Base-by-base conservation (phyloP, 2,329 filamentous ascomycete species). In the Diaporthe australafricana region DNA sequence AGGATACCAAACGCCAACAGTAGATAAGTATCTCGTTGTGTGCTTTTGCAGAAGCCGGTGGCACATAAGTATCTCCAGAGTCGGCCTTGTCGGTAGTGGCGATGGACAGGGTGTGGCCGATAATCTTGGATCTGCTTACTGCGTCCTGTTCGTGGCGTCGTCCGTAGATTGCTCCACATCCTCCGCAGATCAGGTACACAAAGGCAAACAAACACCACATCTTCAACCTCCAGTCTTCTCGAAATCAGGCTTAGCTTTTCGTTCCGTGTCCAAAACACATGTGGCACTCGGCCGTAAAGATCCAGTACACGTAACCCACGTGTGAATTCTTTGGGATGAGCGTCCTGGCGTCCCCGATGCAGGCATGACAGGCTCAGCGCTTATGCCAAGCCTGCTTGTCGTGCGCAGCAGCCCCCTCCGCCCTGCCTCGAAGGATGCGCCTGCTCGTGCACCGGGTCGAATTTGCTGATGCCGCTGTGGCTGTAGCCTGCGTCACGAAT, bases 401-500 rank as follows among this genome's bases (percentile, higher is more conserved):
- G 17, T 4, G 2, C 20, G 48, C n/a, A n/a, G n/a, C n/a, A 9
- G n/a, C 14, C 8, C 14, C 32, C 32, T 30, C 27, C 16, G 40
- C 40, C 48, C 12, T 68, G 40, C 52, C 40, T 16, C 40, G 52
- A 57, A 68, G 52, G 52, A 57, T 48, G 30, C n/a, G 12, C 20
- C 8, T 16, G 20, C 48, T 30, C 48, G 35, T 42, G n/a, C 25
- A 32, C n/a, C 27, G 14, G n/a, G 27, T 35, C 47, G 11, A 42
- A 12, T 16, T 17, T 8, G 27, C 32, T 42, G 47, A 53, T 30
- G 22, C 22, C 17, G 60, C 6, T 42, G 48, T 52, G 32, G 47
- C 62, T 66, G 22, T 38, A 40, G 47, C 22, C 47, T 52, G 48
- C 38, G 63, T 30, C 25, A 53, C 25, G 25, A n/a, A 67, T 67